Percentiles rank a stretch among this genome's conserved stretches.
Conservation (phyloP, 192 early-diverging fungal species). For the Gaertneriomyces semiglobifer region DNA sequence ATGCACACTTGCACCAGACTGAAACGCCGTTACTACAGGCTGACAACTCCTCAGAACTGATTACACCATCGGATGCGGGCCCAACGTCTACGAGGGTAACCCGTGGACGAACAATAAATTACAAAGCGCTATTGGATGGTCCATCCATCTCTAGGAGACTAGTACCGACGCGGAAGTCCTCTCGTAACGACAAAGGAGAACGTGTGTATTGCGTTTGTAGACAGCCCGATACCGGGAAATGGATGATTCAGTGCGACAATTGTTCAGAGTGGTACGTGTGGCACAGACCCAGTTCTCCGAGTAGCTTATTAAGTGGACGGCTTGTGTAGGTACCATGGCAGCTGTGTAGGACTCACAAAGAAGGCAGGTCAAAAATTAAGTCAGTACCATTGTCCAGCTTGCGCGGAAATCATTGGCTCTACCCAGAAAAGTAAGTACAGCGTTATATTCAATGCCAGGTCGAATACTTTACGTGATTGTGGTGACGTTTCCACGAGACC, state of each 20-base stretch:
- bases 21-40: too few relatives aligned
- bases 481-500: too few relatives aligned
- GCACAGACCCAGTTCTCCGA: neutral
- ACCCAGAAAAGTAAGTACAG: conserved; percentile 16
- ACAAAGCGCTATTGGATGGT: conserved; percentile 32
- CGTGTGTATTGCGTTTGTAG: conserved; percentile 71
- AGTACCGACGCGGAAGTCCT: conserved; percentile 36
- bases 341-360: conserved; percentile 59
- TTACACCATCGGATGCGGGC: too few relatives aligned
- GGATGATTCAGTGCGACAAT: conserved; percentile 74
- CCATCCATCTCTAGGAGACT: conserved; percentile 20
- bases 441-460: conserved; percentile 1
- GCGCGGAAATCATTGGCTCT: conserved; percentile 18
- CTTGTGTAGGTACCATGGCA: conserved; percentile 55
- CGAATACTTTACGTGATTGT: too few relatives aligned
- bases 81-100: too few relatives aligned
- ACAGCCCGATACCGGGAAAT: conserved; percentile 62
- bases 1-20: too few relatives aligned
- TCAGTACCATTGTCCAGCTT: conserved; percentile 36
- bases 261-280: conserved; percentile 70
- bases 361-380: conserved; percentile 47
- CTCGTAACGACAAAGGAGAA: conserved; percentile 43
- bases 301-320: conserved; percentile 17
- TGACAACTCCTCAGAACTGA: too few relatives aligned
- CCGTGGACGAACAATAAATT: conserved; percentile 7